Evolutionary conservation across 352 stramenopile genomes (phyloP).

Genomic region (Phytophthora litchii): DNA sequence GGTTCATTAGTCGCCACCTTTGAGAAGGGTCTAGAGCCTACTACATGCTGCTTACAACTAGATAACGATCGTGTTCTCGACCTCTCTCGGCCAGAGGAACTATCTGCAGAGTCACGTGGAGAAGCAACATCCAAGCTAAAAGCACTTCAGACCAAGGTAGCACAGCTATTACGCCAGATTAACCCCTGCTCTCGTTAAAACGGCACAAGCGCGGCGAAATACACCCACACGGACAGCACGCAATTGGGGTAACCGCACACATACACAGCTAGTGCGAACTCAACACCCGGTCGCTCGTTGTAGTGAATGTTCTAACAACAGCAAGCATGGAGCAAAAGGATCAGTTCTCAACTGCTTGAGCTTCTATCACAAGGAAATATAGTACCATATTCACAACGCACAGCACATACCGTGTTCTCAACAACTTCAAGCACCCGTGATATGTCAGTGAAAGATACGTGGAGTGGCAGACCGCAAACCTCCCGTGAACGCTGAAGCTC

Average conservation of each 20-base stretch:
- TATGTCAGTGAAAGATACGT: conserved; percentile 91
- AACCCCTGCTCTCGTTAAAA: conserved; percentile 42
- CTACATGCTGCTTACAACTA: conserved; percentile 62
- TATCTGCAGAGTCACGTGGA: conserved; percentile 61
- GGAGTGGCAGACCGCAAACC: conserved; percentile 83
- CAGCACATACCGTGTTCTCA: conserved; percentile 71
- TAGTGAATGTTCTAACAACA: conserved; percentile 86
- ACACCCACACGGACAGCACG: conserved; percentile 93
- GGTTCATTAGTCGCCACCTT: conserved; percentile 73
- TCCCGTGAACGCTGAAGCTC: conserved; percentile 50
- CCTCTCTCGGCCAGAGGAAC: conserved; percentile 64
- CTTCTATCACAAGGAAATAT: conserved; percentile 23
- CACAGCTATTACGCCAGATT: conserved; percentile 64
- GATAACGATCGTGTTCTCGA: conserved; percentile 67
- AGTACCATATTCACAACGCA: conserved; percentile 20
- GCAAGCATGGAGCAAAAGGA: conserved; percentile 13
- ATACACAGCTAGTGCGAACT: conserved; percentile 92
- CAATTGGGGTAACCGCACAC: conserved; percentile 87
- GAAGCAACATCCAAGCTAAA: conserved; percentile 68
- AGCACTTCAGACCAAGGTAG: conserved; percentile 73
- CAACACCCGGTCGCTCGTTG: conserved; percentile 79
- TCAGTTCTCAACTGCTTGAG: conserved; percentile 2
- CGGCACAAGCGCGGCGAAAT: conserved; percentile 76
- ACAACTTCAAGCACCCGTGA: conserved; percentile 78
- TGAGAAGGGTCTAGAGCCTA: conserved; percentile 46